Conservation (phyloP, 139 green algal genomes). For the Astrephomene gubernaculifera region DNA sequence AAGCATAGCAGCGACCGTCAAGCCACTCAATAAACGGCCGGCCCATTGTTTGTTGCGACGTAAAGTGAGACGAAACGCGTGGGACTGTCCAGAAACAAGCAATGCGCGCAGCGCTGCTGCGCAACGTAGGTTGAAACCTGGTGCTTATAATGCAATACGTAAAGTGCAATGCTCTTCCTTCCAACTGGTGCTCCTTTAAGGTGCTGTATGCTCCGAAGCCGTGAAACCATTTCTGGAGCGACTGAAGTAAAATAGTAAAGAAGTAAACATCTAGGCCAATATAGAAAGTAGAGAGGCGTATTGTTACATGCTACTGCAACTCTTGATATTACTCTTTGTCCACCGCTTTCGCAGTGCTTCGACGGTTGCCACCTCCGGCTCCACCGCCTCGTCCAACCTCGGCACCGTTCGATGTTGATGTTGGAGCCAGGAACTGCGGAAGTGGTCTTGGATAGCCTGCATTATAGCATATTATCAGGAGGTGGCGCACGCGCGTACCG, state of each 20-base stretch:
- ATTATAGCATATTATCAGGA: too few relatives aligned
- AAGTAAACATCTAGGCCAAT: too few relatives aligned
- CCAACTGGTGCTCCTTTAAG: not conserved
- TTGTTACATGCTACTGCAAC: too few relatives aligned
- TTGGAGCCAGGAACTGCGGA: not conserved
- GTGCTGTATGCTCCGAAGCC: not conserved
- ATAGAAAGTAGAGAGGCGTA: not conserved
- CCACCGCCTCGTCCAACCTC: not conserved
- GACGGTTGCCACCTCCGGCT: not conserved
- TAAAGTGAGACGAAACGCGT: too few relatives aligned
- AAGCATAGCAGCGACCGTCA: conserved; percentile 20
- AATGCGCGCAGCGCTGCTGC: too few relatives aligned
- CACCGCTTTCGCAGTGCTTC: not conserved
- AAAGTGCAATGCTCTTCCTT: too few relatives aligned
- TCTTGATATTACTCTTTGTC: not conserved
- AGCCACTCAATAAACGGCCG: conserved; percentile 21
- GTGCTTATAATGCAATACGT: too few relatives aligned
- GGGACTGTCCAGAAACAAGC: too few relatives aligned
- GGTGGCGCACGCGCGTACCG: too few relatives aligned
- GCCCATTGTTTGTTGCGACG: too few relatives aligned
- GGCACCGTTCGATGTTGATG: not conserved
- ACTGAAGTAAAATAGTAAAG: too few relatives aligned
- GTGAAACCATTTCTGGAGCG: not conserved
- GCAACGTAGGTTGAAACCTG: not conserved
- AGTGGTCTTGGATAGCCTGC: conserved; percentile 7